These are phyloP conservation scores for Bisporella sp. DNA, from an alignment of 2,329 filamentous ascomycete genomes.

Conservation along the genomic window DNA sequence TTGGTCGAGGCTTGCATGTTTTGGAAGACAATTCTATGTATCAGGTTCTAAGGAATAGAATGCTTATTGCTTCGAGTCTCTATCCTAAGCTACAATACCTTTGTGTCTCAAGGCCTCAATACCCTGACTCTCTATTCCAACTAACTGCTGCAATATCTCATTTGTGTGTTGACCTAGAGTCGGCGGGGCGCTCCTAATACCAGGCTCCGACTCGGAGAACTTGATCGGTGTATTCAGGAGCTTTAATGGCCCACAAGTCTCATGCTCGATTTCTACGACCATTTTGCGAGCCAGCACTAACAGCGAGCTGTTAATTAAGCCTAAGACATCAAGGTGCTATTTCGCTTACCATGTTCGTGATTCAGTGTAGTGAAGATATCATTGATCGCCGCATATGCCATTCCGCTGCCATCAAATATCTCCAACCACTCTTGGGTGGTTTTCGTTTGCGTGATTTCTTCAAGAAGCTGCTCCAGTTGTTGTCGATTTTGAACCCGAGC, in stretches of 20 bases:
- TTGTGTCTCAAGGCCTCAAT: conserved; percentile 56
- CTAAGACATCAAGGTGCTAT: too few species aligned
- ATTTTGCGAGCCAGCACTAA: conserved; percentile 72
- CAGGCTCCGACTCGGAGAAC: conserved; percentile 75
- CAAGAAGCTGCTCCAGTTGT: conserved; percentile 72
- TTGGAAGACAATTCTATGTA: too few species aligned
- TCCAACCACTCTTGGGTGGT: conserved; percentile 86
- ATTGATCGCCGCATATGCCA: conserved; percentile 94
- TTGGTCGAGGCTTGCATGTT: too few species aligned
- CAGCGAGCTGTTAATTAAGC: too few species aligned
- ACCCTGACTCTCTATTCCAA: conserved; percentile 51
- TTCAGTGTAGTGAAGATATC: conserved; percentile 80
- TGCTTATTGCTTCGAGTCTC: too few species aligned
- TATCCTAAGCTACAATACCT: conserved; percentile 48
- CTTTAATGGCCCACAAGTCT: conserved; percentile 75
- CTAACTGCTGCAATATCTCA: conserved; percentile 59
- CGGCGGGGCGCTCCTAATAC: conserved; percentile 71
- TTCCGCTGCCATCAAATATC: conserved; percentile 78
- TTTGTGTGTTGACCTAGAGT: conserved; percentile 82
- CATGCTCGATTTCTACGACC: conserved; percentile 83
- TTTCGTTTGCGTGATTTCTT: conserved; percentile 63
- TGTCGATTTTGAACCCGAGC: conserved; percentile 63
- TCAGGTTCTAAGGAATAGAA: too few species aligned
- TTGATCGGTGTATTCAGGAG: conserved; percentile 94
- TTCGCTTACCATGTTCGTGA: conserved; percentile 59